Conservation (phyloP, 306 rosid genomes). For the Sindora glabra region DNA sequence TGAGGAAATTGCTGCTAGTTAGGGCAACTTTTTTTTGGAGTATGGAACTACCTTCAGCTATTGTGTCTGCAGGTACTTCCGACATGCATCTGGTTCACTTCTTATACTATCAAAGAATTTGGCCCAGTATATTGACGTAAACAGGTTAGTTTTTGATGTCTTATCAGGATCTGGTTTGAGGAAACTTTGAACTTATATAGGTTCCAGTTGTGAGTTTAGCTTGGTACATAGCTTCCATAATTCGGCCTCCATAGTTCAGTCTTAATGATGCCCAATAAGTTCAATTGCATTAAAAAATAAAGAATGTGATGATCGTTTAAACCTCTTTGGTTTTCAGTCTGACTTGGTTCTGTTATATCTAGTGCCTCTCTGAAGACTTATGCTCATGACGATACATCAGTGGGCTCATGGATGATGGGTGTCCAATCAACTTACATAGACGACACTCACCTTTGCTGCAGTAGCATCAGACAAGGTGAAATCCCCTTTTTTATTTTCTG, state of each 20-base stretch:
- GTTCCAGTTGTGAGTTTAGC: background rate
- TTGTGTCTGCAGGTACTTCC: constrained; percentile 69
- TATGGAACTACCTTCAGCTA: background rate
- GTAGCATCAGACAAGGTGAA: constrained; percentile 81
- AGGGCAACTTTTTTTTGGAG: background rate
- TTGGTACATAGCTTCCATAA: too few relatives aligned
- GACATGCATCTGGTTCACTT: constrained; percentile 81
- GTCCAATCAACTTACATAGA: constrained; percentile 81
- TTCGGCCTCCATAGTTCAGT: too few relatives aligned
- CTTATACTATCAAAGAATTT: constrained; percentile 82
- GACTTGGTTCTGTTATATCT: constrained; percentile 21
- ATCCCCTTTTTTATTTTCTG: background rate
- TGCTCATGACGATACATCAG: constrained; percentile 79
- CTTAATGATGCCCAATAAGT: constrained; percentile 1
- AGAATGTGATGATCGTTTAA: background rate
- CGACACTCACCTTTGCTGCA: constrained; percentile 88
- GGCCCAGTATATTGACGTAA: constrained; percentile 73
- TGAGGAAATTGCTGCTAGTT: background rate
- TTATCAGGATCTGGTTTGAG: background rate
- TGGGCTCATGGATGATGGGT: constrained; percentile 99
- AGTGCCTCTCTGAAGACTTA: constrained; percentile 90
- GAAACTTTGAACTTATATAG: background rate
- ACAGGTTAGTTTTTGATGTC: constrained; percentile 60
- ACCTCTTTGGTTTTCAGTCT: background rate
- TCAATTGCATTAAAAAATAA: background rate